phyloP scores from a whole-genome alignment of 345 rosid genomes.

The Syzygium oleosum region DNA sequence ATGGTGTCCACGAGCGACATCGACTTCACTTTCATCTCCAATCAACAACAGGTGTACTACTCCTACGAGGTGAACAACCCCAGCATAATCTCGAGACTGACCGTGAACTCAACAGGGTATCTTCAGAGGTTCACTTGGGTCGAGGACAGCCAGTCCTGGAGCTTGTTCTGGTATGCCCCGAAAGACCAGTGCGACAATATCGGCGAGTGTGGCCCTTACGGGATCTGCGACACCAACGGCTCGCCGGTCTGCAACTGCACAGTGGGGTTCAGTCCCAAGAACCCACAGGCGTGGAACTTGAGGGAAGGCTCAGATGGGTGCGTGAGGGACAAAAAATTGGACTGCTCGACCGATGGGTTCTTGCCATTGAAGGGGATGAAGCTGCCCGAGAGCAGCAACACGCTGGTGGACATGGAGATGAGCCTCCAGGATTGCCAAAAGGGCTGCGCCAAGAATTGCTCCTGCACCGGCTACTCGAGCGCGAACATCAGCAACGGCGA shows the following conservation, averaged over 20 bases:
- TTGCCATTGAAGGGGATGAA: constrained; percentile 47
- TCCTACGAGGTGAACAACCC: constrained; percentile 17
- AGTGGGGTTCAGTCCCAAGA: constrained; percentile 53
- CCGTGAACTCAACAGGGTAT: constrained; percentile 29
- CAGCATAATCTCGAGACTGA: constrained; percentile 39
- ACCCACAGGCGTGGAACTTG: constrained; percentile 42
- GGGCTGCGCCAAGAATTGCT: constrained; percentile 27
- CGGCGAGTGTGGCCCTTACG: constrained; percentile 51
- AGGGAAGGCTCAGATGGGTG: constrained; percentile 69
- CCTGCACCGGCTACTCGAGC: constrained; percentile 35
- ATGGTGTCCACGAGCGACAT: constrained; percentile 49
- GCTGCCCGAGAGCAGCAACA: constrained; percentile 44
- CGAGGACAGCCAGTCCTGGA: constrained; percentile 34
- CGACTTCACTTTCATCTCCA: constrained; percentile 22
- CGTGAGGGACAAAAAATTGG: constrained; percentile 34
- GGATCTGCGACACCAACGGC: constrained; percentile 58
- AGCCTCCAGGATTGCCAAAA: constrained; percentile 16
- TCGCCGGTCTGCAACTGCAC: constrained; percentile 75
- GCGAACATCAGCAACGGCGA: constrained; percentile 15
- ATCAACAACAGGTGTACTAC: constrained; percentile 34
- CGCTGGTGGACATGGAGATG: constrained; percentile 31
- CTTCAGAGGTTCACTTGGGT: constrained; percentile 53
- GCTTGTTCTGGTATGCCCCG: constrained; percentile 66
- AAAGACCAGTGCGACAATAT: constrained; percentile 78
- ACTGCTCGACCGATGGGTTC: constrained; percentile 47